Conservation (phyloP, 257 asterid genomes). For the Nicotiana benthamiana region DNA sequence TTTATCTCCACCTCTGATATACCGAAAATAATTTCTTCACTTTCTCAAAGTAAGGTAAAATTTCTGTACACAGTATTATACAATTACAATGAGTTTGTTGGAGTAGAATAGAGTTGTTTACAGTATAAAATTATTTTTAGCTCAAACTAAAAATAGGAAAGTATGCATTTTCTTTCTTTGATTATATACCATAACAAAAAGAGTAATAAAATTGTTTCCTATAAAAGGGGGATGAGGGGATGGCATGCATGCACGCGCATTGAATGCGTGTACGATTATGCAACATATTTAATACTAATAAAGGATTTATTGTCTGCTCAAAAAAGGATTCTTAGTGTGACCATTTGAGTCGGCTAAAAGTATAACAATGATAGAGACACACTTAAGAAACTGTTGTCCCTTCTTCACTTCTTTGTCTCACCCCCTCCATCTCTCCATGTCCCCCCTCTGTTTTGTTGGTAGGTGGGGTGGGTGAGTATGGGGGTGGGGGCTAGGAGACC, state of each 20-base stretch:
- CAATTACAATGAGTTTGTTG: too few relatives aligned
- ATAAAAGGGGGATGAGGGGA: neutral
- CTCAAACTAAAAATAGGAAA: neutral
- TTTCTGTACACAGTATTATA: too few relatives aligned
- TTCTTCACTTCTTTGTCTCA: conserved; percentile 15
- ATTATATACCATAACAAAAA: neutral
- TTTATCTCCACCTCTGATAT: too few relatives aligned
- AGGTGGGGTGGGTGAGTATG: neutral
- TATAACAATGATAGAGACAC: conserved; percentile 44
- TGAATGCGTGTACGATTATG: conserved; percentile 18
- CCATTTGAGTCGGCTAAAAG: conserved; percentile 55
- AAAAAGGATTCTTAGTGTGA: conserved; percentile 22
- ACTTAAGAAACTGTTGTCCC: conserved; percentile 32
- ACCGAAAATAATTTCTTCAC: too few relatives aligned
- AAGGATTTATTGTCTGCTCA: conserved; percentile 29
- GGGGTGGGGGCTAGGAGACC: too few relatives aligned
- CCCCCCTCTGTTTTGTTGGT: neutral
- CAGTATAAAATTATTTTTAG: too few relatives aligned
- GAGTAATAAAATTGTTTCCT: neutral
- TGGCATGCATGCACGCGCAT: conserved; percentile 6
- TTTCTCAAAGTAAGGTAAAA: too few relatives aligned
- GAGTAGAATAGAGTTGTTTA: too few relatives aligned
- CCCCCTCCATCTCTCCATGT: neutral
- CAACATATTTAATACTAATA: neutral
- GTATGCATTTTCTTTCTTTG: neutral